Conservation (phyloP, 345 rosid species). For the Excoecaria agallocha region DNA sequence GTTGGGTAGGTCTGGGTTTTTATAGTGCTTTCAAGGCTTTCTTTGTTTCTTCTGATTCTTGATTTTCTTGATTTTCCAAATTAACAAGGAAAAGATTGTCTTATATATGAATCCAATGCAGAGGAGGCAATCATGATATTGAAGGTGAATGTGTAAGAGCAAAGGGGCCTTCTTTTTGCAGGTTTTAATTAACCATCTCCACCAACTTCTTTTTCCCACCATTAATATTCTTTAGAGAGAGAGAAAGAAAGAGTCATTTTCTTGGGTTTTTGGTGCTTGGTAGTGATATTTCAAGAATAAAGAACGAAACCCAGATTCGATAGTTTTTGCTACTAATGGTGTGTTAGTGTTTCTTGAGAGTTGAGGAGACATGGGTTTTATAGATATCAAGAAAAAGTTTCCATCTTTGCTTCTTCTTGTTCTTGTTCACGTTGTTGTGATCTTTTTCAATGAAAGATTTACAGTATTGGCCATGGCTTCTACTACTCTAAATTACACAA, state of each 20-base stretch:
- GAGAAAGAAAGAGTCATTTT: conserved; percentile 28
- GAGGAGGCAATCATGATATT: conserved; percentile 40
- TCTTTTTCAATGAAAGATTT: neutral
- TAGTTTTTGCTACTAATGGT: conserved; percentile 26
- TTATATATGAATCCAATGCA: conserved; percentile 35
- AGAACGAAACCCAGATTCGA: conserved; percentile 13
- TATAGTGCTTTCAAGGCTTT: conserved; percentile 43
- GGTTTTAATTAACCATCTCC: conserved; percentile 41
- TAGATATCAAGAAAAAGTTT: conserved; percentile 22
- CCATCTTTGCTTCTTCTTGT: conserved; percentile 20
- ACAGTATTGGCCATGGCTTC: conserved; percentile 20
- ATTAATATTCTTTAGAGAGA: conserved; percentile 24
- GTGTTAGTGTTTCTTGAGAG: conserved; percentile 32
- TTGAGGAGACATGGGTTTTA: conserved; percentile 45
- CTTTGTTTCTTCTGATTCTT: conserved; percentile 20
- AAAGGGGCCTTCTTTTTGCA: conserved; percentile 23
- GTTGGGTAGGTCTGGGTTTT: conserved; percentile 81
- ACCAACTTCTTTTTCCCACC: conserved; percentile 56
- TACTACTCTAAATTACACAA: conserved; percentile 51
- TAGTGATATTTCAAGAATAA: conserved; percentile 13
- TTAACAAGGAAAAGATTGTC: neutral
- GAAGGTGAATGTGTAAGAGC: conserved; percentile 40
- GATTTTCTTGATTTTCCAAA: neutral
- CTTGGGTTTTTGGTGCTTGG: conserved; percentile 28
- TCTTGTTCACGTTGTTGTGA: conserved; percentile 8